Evolutionary conservation across 345 rosid species (phyloP).

Genomic region (Durio zibethinus): DNA sequence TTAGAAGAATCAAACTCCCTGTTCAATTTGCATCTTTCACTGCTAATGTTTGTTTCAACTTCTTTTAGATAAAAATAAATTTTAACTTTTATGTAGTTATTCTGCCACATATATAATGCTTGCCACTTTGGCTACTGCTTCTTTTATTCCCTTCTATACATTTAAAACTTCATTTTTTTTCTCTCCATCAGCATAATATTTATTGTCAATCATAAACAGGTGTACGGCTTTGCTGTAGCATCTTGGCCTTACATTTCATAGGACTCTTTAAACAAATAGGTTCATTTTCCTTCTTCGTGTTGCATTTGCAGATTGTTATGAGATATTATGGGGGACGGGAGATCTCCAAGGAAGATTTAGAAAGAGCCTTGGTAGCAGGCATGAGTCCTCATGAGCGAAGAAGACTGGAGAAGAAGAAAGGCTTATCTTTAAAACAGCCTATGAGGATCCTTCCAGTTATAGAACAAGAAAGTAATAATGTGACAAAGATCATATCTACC

Average conservation of each 20-base stretch:
- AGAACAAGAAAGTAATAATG: constrained; percentile 25
- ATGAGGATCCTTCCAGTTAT: constrained; percentile 22
- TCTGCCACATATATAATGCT: background rate
- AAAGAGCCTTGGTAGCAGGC: constrained; percentile 78
- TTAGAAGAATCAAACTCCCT: background rate
- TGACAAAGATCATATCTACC: constrained; percentile 13
- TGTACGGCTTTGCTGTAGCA: background rate
- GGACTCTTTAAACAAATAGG: background rate
- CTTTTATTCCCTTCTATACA: background rate
- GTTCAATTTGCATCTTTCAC: background rate
- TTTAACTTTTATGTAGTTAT: background rate
- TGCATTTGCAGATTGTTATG: constrained; percentile 49
- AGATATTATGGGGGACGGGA: constrained; percentile 91
- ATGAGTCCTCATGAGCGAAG: constrained; percentile 89
- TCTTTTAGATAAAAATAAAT: background rate
- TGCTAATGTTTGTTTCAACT: background rate
- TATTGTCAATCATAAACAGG: background rate
- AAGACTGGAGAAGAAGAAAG: constrained; percentile 63
- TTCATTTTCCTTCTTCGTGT: background rate
- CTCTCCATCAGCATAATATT: background rate
- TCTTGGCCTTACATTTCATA: background rate
- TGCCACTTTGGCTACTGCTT: background rate
- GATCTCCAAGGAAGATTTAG: constrained; percentile 74
- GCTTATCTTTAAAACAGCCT: constrained; percentile 39
- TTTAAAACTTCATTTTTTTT: background rate